A percentile compares a stretch with the other conserved stretches of the same genome.
phyloP scores from a whole-genome alignment of 306 rosid genomes.

The Fragaria iinumae region DNA sequence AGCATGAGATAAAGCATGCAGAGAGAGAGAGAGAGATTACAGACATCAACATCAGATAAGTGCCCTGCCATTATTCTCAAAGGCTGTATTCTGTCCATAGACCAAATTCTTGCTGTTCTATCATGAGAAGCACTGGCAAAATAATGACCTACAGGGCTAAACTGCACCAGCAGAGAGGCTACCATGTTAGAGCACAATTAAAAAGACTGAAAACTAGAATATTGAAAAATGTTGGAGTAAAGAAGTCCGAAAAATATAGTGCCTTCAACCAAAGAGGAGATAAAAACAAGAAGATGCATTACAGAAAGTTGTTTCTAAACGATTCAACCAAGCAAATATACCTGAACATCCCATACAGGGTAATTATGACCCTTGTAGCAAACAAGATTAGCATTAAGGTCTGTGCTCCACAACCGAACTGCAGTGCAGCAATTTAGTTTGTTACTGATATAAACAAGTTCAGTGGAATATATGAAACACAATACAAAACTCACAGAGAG shows the following conservation, averaged over 20 bases:
- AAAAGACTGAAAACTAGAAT: not conserved
- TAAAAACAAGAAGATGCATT: constrained; percentile 4
- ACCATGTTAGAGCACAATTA: not conserved
- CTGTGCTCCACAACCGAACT: constrained; percentile 96
- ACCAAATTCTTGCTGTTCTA: constrained; percentile 97
- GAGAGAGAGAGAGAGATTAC: constrained; percentile 32
- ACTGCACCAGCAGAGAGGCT: constrained; percentile 54
- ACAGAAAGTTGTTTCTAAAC: not conserved
- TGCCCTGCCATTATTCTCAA: constrained; percentile 96
- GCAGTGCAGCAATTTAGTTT: constrained; percentile 35
- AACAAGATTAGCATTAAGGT: constrained; percentile 83
- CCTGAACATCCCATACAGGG: constrained; percentile 99
- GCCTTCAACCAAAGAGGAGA: not conserved
- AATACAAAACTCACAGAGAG: constrained; percentile 6
- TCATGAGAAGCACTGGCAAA: constrained; percentile 97
- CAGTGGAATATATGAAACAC: not conserved
- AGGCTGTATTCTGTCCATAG: constrained; percentile 92
- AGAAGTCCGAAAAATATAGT: not conserved
- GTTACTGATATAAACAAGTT: not conserved
- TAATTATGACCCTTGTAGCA: constrained; percentile 99
- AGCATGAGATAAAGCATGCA: not conserved
- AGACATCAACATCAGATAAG: constrained; percentile 95
- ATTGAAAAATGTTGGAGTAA: not conserved
- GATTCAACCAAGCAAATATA: constrained; percentile 30
- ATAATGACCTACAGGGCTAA: constrained; percentile 91